Evolutionary conservation across 176 grass and related monocot genomes (phyloP).

Genomic region (Aegilops speltoides): DNA sequence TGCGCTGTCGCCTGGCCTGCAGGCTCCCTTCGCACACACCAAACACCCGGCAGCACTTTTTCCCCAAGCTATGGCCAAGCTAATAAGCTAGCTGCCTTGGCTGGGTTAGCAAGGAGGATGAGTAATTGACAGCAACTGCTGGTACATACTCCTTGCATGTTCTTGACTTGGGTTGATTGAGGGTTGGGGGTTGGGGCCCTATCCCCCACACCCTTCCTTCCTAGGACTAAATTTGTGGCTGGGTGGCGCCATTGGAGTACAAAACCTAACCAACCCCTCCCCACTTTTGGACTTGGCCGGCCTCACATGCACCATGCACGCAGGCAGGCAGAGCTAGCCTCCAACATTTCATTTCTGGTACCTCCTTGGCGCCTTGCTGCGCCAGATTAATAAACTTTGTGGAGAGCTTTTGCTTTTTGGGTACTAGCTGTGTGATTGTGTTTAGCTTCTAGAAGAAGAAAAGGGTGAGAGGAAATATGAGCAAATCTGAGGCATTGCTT

Average conservation of each 20-base stretch:
- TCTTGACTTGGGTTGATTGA: slow-evolving; percentile 11
- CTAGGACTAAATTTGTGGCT: background rate
- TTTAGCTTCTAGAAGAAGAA: background rate
- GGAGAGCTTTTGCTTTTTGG: background rate
- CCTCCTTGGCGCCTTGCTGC: background rate
- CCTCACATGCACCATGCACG: slow-evolving; percentile 41
- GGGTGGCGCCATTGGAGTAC: slow-evolving; percentile 23
- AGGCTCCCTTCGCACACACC: background rate
- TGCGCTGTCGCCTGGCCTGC: background rate
- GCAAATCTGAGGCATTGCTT: background rate
- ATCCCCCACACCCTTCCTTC: background rate
- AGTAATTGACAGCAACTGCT: slow-evolving; percentile 45
- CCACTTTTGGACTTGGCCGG: slow-evolving; percentile 36
- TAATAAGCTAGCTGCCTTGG: slow-evolving; percentile 1
- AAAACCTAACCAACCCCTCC: slow-evolving; percentile 19
- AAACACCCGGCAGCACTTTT: background rate
- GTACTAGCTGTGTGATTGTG: background rate
- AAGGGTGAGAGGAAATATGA: background rate
- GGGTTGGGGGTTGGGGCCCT: background rate
- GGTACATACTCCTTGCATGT: background rate
- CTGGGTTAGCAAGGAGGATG: slow-evolving; percentile 48
- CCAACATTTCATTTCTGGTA: background rate
- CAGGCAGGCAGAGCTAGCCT: background rate
- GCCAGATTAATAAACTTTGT: background rate
- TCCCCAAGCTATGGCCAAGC: background rate